Evolutionary conservation across 2,329 filamentous ascomycete species (phyloP), one percentile per base, ranked within the genome.

Genomic region (Fusarium buxicola): DNA sequence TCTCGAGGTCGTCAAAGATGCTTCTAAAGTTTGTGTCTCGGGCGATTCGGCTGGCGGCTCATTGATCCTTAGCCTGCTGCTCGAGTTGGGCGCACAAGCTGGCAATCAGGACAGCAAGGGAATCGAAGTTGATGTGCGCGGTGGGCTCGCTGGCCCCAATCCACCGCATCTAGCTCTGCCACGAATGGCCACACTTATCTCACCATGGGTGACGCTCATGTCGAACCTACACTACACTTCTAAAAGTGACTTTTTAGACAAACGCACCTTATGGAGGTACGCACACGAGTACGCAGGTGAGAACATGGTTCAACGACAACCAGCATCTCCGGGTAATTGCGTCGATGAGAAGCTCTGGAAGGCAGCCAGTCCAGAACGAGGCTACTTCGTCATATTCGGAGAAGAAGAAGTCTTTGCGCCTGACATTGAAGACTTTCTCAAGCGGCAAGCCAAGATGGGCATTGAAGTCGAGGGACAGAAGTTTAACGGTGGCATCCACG

Each of bases 11-110:
- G 84, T 84, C 24, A 74, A 78, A 18, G 82, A 89, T 34, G 80
- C 88, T 1, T 83, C 84, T 3, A 86, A 82, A 35, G 82, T 96
- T 24, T 89, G 88, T 60, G 84, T 96, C 5, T 86, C 85, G 43
- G 92, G 92, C 7, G 92, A 96, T 74, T 94, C 91, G 2, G 92
- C 92, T 1, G 92, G 92, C 5, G 92, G 85, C 13, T 89, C 89
- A 1, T 77, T 96, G 38, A 84, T 90, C 9, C 81, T 96, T 24
- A 91, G 88, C 71, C 80, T 95, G 45, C 78, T 96, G 47, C 84
- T 94, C 2, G 85, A 89, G 66, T 78, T 93, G 16, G 86, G 86
- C 9, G 68, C 72, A 21, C 72, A 75, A 34, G 58, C 59, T 28
- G 57, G 51, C 10, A 66, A 56, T 27, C 66, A 65, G 35, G 53